phyloP scores from a whole-genome alignment of 306 rosid genomes.

The Luffa aegyptiaca region DNA sequence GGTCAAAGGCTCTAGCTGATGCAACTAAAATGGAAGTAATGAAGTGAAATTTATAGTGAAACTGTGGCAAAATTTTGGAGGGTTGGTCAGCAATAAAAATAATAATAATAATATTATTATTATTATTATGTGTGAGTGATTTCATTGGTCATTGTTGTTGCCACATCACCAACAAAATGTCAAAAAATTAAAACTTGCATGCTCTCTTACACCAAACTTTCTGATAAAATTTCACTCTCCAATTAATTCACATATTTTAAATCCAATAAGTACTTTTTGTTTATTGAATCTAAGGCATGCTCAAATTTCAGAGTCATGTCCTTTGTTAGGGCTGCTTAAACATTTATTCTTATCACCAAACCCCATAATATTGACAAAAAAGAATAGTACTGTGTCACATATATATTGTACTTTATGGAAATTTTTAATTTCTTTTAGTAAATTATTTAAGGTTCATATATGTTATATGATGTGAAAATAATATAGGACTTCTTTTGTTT shows the following conservation, averaged over 20 bases:
- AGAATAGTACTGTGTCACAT: not conserved
- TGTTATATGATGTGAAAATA: not conserved
- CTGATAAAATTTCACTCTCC: constrained; percentile 97
- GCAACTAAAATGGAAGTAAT: constrained; percentile 2
- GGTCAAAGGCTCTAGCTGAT: not conserved
- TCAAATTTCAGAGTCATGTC: constrained; percentile 43
- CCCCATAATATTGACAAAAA: not conserved
- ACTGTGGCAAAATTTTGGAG: constrained; percentile 30
- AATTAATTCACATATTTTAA: constrained; percentile 16
- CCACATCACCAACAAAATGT: constrained; percentile 57
- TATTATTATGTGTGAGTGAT: not conserved
- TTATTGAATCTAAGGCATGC: constrained; percentile 30
- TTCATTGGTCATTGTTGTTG: constrained; percentile 42
- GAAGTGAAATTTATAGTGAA: constrained; percentile 18
- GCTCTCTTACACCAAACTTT: constrained; percentile 82
- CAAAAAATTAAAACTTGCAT: constrained; percentile 30
- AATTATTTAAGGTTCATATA: not conserved
- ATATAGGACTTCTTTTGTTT: not conserved
- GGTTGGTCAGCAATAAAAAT: constrained; percentile 44
- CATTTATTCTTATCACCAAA: not conserved
- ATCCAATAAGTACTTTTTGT: not conserved
- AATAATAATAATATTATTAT: not conserved
- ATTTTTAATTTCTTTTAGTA: not conserved
- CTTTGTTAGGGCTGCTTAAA: constrained; percentile 8
- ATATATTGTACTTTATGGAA: not conserved